Evolutionary conservation across 768 basidiomycete genomes (phyloP), one percentile per base, ranked within the genome.

Genomic region (Termitomyces sp.): DNA sequence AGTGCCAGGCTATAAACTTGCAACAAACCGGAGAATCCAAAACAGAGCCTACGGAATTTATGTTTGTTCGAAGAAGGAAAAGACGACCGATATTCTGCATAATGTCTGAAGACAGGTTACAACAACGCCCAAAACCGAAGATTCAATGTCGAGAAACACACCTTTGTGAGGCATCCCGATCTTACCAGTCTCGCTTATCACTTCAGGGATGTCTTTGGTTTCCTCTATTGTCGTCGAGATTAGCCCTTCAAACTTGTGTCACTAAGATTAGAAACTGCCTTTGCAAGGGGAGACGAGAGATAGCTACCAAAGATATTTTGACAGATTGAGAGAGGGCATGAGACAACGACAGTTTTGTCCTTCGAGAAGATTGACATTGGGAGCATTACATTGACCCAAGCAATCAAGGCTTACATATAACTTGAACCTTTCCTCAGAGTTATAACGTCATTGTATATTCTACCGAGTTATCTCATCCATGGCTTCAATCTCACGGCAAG

Each of bases 391-490:
- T 19, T 48, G 19, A 12, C 23, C 6, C 55, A 57, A 54, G 56
- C 11, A 29, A 65, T 61, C 54, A 16, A 25, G 44, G 71, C 90
- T 64, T 64, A 95, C 95, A 98, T 96, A 71, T 95, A 95, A 60
- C 94, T 89, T 11, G 95, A 97, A 29, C 95, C 95, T 70, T 92
- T 92, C 57, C 94, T 86, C 37, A 97, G 79, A 3, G 95, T 92
- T 58, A 98, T 97, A 41, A 98, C 95, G 72, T 98, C 95, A 75
- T 98, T 98, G 73, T 95, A 98, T 66, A 97, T 97, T 65, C 92
- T 86, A 62, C 27, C 16, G 37, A 56, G 47, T 27, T 32, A 9
- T 50, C 54, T 58, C 59, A 44, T 37, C 41, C 35, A 34, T 35
- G 21, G 53, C 56, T 49, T 40, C 34, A 52, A 54, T 46, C 35